Percentiles rank a stretch among this genome's conserved stretches.
Conservation (phyloP, 2,329 filamentous ascomycete genomes). For the Apiospora marii region DNA sequence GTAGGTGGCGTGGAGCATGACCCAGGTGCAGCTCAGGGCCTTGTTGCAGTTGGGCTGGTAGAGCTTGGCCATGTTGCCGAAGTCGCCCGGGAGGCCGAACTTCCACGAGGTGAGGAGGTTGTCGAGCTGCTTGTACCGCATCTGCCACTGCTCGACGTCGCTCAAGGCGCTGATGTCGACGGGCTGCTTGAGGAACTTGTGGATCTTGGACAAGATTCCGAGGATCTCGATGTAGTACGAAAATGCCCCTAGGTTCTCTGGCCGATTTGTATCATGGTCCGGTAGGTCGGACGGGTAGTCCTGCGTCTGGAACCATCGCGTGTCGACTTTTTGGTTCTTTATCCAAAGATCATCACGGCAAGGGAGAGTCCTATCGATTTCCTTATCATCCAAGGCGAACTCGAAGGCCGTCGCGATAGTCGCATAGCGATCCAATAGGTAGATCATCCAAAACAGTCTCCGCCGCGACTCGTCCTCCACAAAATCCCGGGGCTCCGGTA, state of each 20-base stretch:
- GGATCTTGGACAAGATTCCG: slow-evolving; percentile 85
- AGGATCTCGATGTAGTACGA: slow-evolving; percentile 91
- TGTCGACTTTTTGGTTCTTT: slow-evolving; percentile 84
- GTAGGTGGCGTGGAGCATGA: slow-evolving; percentile 91
- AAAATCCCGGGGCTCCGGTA: slow-evolving; percentile 84
- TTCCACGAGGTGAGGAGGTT: slow-evolving; percentile 83
- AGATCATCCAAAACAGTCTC: slow-evolving; percentile 93
- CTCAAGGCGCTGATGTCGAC: slow-evolving; percentile 85
- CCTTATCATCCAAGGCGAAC: slow-evolving; percentile 86
- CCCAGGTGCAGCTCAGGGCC: slow-evolving; percentile 80
- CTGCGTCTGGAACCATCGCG: slow-evolving; percentile 76
- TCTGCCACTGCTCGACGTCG: slow-evolving; percentile 91
- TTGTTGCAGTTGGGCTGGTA: slow-evolving; percentile 75
- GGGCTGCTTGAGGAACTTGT: slow-evolving; percentile 86
- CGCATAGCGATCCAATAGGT: slow-evolving; percentile 87
- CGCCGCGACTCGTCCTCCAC: slow-evolving; percentile 89
- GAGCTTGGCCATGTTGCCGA: slow-evolving; percentile 82
- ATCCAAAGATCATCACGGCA: slow-evolving; percentile 88
- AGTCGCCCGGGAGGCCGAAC: slow-evolving; percentile 81
- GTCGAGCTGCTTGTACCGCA: slow-evolving; percentile 85
- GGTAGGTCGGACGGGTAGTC: slow-evolving; percentile 51
- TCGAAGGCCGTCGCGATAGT: slow-evolving; percentile 93
- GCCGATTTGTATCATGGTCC: slow-evolving; percentile 72
- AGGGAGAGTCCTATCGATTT: slow-evolving; percentile 86
- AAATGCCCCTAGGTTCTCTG: slow-evolving; percentile 86